phyloP scores from a whole-genome alignment of 2,329 filamentous ascomycete genomes.

The Xylaria arbuscula region DNA sequence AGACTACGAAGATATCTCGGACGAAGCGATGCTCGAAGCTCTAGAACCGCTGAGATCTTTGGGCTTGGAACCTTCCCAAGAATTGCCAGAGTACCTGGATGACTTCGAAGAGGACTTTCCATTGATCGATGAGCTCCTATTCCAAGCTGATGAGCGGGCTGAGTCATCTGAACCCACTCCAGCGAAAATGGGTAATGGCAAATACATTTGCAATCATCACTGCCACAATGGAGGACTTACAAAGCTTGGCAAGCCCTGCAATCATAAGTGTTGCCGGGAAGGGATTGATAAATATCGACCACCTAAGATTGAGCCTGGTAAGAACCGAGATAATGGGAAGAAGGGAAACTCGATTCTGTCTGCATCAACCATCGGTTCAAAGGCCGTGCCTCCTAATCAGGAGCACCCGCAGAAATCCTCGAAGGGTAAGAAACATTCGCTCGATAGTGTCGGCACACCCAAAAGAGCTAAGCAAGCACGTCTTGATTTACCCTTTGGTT shows the following conservation, averaged over 20 bases:
- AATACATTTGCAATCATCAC: slow-evolving; percentile 77
- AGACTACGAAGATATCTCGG: slow-evolving; percentile 53
- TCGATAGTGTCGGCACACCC: neutral
- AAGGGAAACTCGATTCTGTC: neutral
- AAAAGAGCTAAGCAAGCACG: slow-evolving; percentile 25
- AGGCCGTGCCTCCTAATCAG: neutral
- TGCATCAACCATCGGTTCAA: neutral
- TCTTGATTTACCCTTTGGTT: slow-evolving; percentile 8
- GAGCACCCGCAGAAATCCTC: neutral
- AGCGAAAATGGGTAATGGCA: slow-evolving; percentile 72
- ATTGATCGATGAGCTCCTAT: slow-evolving; percentile 62
- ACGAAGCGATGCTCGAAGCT: slow-evolving; percentile 56
- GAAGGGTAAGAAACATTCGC: slow-evolving; percentile 9
- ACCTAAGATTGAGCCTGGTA: slow-evolving; percentile 47
- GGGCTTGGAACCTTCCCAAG: slow-evolving; percentile 40
- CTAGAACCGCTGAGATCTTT: slow-evolving; percentile 38
- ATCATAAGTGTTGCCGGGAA: slow-evolving; percentile 77
- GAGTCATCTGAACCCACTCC: slow-evolving; percentile 50
- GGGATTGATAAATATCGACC: slow-evolving; percentile 72
- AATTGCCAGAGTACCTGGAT: slow-evolving; percentile 29
- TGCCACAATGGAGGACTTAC: slow-evolving; percentile 61
- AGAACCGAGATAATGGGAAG: neutral
- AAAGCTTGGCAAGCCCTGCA: slow-evolving; percentile 63
- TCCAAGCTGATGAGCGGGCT: slow-evolving; percentile 42
- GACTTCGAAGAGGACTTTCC: slow-evolving; percentile 58